Conservation (phyloP, 345 rosid species). For the Moricandia moricandioides region DNA sequence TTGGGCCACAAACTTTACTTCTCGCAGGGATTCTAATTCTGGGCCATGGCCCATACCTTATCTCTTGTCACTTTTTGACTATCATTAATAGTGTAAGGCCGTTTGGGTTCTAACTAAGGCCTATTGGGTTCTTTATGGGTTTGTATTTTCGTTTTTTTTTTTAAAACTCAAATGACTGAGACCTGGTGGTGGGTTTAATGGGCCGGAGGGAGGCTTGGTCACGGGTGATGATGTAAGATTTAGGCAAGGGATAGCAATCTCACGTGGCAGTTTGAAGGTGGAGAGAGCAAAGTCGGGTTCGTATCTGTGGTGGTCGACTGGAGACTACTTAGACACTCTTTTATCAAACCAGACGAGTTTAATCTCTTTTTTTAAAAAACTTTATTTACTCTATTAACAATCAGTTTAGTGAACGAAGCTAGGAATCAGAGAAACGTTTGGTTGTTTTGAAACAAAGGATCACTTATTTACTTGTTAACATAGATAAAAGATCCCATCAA, state of each 20-base stretch:
- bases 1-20: background rate
- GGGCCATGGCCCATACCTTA: background rate
- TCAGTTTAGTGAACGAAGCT: conserved; percentile 15
- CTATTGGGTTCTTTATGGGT: too few relatives aligned
- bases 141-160: too few relatives aligned
- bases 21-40: background rate
- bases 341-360: background rate
- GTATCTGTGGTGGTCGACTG: conserved; percentile 26
- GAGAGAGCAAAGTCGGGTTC: conserved; percentile 31
- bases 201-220: conserved; percentile 29
- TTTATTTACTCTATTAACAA: background rate
- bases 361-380: background rate
- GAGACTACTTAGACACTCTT: conserved; percentile 25
- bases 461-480: too few relatives aligned
- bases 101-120: too few relatives aligned
- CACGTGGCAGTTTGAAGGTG: conserved; percentile 32
- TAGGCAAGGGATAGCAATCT: conserved; percentile 24
- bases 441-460: too few relatives aligned
- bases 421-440: background rate
- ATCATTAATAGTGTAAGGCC: too few relatives aligned
- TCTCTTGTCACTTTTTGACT: background rate
- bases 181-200: conserved; percentile 21
- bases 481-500: conserved; percentile 27
- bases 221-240: conserved; percentile 27
- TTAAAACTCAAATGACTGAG: too few relatives aligned